Conservation (phyloP, 1,139 yeast genomes). For the Wickerhamomyces sp. region DNA sequence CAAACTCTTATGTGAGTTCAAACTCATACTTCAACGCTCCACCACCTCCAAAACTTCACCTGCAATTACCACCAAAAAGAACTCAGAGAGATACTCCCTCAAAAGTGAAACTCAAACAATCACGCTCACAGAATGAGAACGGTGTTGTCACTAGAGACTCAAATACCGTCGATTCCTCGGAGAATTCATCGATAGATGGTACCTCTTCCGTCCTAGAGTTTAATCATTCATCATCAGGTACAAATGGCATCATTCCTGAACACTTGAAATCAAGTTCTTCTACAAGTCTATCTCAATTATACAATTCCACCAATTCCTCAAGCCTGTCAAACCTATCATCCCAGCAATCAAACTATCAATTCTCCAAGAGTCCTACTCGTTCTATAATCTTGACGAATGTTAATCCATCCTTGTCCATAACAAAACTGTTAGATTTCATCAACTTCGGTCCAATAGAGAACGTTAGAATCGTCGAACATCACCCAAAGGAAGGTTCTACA, state of each 20-base stretch:
- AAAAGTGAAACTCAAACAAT: not conserved
- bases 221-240: not conserved
- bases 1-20: slow-evolving; percentile 13
- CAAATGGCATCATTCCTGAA: not conserved
- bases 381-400: slow-evolving; percentile 21
- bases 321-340: slow-evolving; percentile 1
- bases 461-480: slow-evolving; percentile 26
- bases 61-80: slow-evolving; percentile 33
- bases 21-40: slow-evolving; percentile 21
- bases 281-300: slow-evolving; percentile 5
- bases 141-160: not conserved
- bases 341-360: slow-evolving; percentile 19
- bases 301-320: slow-evolving; percentile 5
- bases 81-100: slow-evolving; percentile 9
- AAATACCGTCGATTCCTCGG: not conserved
- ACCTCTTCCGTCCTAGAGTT: slow-evolving; percentile 11
- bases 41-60: slow-evolving; percentile 18
- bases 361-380: slow-evolving; percentile 22
- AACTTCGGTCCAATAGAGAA: slow-evolving; percentile 40
- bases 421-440: slow-evolving; percentile 24
- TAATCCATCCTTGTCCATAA: slow-evolving; percentile 14
- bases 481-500: slow-evolving; percentile 14
- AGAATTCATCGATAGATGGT: slow-evolving; percentile 12
- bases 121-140: not conserved
- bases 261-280: slow-evolving; percentile 8